A percentile compares a stretch with the other conserved stretches of the same genome.
phyloP scores from a whole-genome alignment of 345 rosid species.

The Camelina sativa region DNA sequence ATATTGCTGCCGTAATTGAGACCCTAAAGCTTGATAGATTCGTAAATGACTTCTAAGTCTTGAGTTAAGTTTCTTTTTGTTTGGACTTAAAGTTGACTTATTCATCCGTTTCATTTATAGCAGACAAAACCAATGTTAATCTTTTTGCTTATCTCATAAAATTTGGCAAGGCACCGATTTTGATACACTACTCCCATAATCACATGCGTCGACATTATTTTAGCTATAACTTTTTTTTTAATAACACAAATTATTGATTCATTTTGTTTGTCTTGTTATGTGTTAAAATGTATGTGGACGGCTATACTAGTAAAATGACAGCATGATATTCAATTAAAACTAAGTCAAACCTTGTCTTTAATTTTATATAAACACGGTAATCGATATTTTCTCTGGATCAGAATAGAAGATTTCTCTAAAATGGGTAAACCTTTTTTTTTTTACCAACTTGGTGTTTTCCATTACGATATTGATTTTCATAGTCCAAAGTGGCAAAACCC shows the following conservation, averaged over 20 bases:
- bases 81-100: slow-evolving; percentile 3
- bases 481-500: not conserved
- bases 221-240: not conserved
- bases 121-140: not conserved
- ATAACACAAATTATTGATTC: not conserved
- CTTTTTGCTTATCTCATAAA: not conserved
- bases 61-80: not conserved
- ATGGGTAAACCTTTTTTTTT: not conserved
- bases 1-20: not conserved
- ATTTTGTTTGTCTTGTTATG: slow-evolving; percentile 26
- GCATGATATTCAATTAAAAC: slow-evolving; percentile 13
- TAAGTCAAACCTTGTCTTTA: slow-evolving; percentile 45
- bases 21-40: not conserved
- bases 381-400: not conserved
- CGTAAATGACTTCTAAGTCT: not conserved
- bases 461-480: not conserved
- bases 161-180: slow-evolving; percentile 31
- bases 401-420: not conserved
- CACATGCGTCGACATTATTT: slow-evolving; percentile 34
- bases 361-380: slow-evolving; percentile 17
- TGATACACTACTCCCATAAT: not conserved
- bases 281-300: slow-evolving; percentile 17
- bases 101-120: not conserved
- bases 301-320: not conserved
- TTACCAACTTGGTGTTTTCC: not conserved